These are phyloP conservation scores for Spongispora temasekensis DNA, from an alignment of 1,284 basidiomycete genomes.

Conservation along the genomic window DNA sequence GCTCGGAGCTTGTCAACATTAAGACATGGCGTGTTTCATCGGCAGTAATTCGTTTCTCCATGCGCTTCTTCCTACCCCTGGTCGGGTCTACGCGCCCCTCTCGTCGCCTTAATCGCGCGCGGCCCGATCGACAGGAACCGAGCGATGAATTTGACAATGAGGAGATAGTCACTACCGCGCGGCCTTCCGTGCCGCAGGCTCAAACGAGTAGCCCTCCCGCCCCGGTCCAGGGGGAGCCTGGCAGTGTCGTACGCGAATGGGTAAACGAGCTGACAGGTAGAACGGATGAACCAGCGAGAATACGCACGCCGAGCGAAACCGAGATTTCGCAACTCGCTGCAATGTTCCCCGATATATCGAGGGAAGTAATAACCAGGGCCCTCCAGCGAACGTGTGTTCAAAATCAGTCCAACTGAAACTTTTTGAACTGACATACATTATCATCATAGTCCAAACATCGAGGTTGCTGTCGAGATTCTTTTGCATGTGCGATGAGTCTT, in stretches of 20 bases:
- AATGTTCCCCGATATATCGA: conserved; percentile 82
- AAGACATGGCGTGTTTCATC: conserved; percentile 75
- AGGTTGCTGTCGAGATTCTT: conserved; percentile 81
- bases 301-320: conserved; percentile 70
- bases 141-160: conserved; percentile 38
- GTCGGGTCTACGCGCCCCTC: conserved; percentile 60
- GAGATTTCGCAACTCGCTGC: conserved; percentile 73
- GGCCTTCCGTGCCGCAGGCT: conserved; percentile 32
- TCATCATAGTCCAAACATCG: conserved; percentile 63
- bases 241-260: conserved; percentile 74
- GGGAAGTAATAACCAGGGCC: conserved; percentile 76
- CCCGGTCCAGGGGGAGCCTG: conserved; percentile 24
- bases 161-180: conserved; percentile 61
- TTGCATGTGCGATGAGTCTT: conserved; percentile 43
- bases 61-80: conserved; percentile 58
- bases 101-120: conserved; percentile 54
- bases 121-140: conserved; percentile 49
- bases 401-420: conserved; percentile 1
- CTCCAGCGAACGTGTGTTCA: conserved; percentile 76
- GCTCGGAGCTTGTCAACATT: conserved; percentile 75
- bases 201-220: conserved; percentile 5
- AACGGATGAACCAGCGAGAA: conserved; percentile 50
- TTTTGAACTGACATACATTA: conserved; percentile 8
- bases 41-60: conserved; percentile 50
- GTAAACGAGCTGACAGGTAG: conserved; percentile 77